Base-by-base conservation (phyloP, 352 stramenopile species). In the Phytophthora quininea region DNA sequence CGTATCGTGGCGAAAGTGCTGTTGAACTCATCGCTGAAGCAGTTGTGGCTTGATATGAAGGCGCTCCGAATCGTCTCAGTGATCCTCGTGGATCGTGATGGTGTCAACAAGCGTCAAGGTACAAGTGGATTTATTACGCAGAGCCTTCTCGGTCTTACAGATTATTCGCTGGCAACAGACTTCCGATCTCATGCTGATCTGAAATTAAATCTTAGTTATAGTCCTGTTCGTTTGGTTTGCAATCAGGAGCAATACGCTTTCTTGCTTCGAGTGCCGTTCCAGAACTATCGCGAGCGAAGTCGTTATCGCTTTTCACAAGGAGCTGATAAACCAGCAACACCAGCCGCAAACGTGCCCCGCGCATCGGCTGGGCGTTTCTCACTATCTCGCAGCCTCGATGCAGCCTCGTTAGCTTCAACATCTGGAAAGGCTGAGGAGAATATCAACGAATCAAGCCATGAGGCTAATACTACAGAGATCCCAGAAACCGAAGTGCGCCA, bases 231-330 rank as follows among this genome's bases (percentile, higher is more conserved):
- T 1, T 69, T 95, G 0, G 86, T 96, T 9, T 96, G 86, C 61
- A 95, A 92, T 50, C 80, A 92, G 62, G 86, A 92, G 37, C 88
- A 96, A 47, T 93, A 95, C 50, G 82, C 80, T 0, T 92, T 96
- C 57, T 63, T 96, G 19, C 58, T 95, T 24, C 77, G 83, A 15
- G 74, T 92, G 3, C 86, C 88, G 14, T 78, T 91, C 42, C 84
- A 92, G 48, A 95, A 96, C 54, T 81, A 91, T 24, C 67, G 74
- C 43, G 88, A 96, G 58, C 73, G 72, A 9, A 86, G 80, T 61
- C 82, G 80, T 3, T 88, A 89, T 35, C 58, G 67, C 42, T 84
- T 81, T 29, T 32, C 65, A 19, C 56, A 62, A 61, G 52, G 42
- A 14, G 11, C 31, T 5, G 60, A 74, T 27, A 32, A 14, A 48